Conservation (phyloP, 768 basidiomycete species). For the Russula sp. region DNA sequence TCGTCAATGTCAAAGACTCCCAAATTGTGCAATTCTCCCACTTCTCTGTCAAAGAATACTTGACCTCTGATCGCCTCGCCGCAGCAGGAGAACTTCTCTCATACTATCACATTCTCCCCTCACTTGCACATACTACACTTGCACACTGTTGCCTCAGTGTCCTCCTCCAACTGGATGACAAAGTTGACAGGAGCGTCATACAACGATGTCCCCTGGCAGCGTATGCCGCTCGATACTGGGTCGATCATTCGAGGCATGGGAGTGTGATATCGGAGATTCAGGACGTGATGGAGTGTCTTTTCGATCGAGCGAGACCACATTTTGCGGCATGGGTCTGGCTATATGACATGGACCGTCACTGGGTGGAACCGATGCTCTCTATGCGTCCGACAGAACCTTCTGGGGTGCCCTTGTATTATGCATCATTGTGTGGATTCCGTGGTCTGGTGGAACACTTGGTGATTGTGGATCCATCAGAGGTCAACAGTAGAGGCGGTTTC, state of each 20-base stretch:
- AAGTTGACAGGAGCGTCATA: background rate
- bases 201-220: background rate
- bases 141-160: background rate
- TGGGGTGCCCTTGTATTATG: background rate
- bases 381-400: background rate
- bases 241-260: background rate
- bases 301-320: background rate
- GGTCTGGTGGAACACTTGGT: background rate
- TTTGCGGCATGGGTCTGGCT: constrained; percentile 11
- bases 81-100: background rate
- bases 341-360: background rate
- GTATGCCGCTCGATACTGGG: constrained; percentile 9
- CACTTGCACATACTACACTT: background rate
- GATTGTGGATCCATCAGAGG: background rate
- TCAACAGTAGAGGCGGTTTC: background rate
- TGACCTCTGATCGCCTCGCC: constrained; percentile 4
- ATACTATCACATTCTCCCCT: background rate
- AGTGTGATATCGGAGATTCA: background rate
- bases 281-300: background rate
- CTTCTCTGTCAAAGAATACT: constrained; percentile 15
- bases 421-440: background rate
- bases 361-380: background rate
- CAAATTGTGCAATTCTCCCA: constrained; percentile 1
- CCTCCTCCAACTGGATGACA: constrained; percentile 3
- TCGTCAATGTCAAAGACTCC: background rate